Conservation (phyloP, 1,284 basidiomycete genomes). For the Trametes sp. region DNA sequence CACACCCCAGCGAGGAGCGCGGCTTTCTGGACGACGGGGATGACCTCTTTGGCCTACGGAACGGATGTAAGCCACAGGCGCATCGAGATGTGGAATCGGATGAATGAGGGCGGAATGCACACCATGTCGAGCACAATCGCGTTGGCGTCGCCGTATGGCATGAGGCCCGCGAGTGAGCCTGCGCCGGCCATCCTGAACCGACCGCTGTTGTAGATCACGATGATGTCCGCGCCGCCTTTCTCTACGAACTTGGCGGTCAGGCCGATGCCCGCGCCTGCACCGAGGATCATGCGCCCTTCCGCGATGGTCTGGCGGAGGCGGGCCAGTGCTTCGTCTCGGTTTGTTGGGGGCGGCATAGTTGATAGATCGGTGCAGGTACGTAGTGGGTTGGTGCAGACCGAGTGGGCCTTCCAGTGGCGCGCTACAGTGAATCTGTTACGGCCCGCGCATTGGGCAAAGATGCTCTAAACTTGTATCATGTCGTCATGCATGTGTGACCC, state of each 20-base stretch:
- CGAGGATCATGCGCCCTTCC: constrained; percentile 31
- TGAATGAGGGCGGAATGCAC: neutral
- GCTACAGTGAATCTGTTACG: no score
- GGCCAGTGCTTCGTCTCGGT: constrained; percentile 31
- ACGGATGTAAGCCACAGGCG: no score
- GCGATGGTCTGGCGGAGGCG: constrained; percentile 32
- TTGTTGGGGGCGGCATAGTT: constrained; percentile 29
- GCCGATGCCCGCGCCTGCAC: constrained; percentile 37
- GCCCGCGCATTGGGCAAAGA: no score
- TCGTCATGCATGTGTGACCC: no score
- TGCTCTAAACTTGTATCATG: no score
- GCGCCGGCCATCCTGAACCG: constrained; percentile 36
- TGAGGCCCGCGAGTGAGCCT: constrained; percentile 35
- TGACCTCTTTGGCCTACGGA: constrained; percentile 36
- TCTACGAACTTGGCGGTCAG: constrained; percentile 37
- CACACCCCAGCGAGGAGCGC: constrained; percentile 35
- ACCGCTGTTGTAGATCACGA: constrained; percentile 38
- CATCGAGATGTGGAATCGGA: no score
- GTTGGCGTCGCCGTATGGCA: constrained; percentile 38
- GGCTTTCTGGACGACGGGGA: constrained; percentile 30
- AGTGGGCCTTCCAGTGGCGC: no score
- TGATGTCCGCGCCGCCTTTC: constrained; percentile 36
- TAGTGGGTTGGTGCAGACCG: neutral
- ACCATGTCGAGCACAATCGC: constrained; percentile 37
- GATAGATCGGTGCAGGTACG: neutral